phyloP scores from a whole-genome alignment of 306 rosid species.

The Trifolium dubium region DNA sequence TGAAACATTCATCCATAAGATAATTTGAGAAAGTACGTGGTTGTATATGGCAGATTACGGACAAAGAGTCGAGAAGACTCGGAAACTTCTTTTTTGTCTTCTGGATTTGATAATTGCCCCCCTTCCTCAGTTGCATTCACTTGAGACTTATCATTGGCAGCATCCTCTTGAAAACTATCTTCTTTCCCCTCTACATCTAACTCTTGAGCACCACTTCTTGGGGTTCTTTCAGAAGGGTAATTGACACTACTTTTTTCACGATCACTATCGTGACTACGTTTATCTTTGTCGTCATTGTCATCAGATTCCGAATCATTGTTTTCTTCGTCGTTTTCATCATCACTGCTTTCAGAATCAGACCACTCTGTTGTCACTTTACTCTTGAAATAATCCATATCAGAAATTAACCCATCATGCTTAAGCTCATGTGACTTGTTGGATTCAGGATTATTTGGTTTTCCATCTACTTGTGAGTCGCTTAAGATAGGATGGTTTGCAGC shows the following conservation, averaged over 20 bases:
- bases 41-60: constrained; percentile 83
- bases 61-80: constrained; percentile 79
- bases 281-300: constrained; percentile 48
- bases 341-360: constrained; percentile 83
- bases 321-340: constrained; percentile 42
- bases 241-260: constrained; percentile 34
- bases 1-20: constrained; percentile 10
- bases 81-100: constrained; percentile 55
- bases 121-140: constrained; percentile 43
- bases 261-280: constrained; percentile 26
- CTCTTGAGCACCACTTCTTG: constrained; percentile 41
- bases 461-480: constrained; percentile 41
- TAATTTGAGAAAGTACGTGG: constrained; percentile 55
- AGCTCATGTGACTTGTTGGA: constrained; percentile 38
- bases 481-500: constrained; percentile 39
- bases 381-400: constrained; percentile 88
- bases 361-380: constrained; percentile 73
- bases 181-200: constrained; percentile 37
- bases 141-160: constrained; percentile 33
- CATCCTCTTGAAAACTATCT: constrained; percentile 36
- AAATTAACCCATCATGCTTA: constrained; percentile 52
- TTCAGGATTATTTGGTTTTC: constrained; percentile 29
- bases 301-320: constrained; percentile 49
- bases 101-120: constrained; percentile 41
- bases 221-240: constrained; percentile 35